Evolutionary conservation across 2,329 filamentous ascomycete genomes (phyloP), one percentile per base, ranked within the genome.

Genomic region (Aspergillus sp.): DNA sequence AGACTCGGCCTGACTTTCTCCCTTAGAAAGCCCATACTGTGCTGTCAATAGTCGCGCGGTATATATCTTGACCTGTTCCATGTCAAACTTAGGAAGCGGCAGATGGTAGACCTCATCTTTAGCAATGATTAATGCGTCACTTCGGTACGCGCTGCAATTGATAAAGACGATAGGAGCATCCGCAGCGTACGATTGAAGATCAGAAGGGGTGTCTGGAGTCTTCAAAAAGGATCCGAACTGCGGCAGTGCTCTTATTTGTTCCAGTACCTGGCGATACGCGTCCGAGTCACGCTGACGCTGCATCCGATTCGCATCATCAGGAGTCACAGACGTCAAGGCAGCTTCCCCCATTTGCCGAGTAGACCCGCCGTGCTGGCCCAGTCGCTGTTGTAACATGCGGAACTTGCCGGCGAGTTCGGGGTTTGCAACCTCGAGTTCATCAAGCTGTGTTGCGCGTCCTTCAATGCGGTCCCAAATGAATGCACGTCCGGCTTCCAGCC

Each of bases 381-480:
- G 6, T 21, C 48, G 48, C 29, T 50, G 48, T 19, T 50, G 48
- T 13, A 45, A 6, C 6, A 19, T 50, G 25, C 48, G 48, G 20
- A 50, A 50, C 16, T 19, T 50, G 3, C 32, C 48, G 3, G 48
- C 48, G 3, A 50, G 17, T 14, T 36, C 19, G 7, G 13, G 25
- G 10, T 50, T 17, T 13, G 17, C 31, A 11, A 14, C 16, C 23
- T 45, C 41, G 6, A 50, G 41, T 9, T 13, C 17, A 4, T 50
- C 41, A 13, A 50, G 41, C 21, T 45, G 48, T 5, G 48, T 45
- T n/a, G 41, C 11, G 10, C 42, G 25, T 23, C 31, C 42, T 13
- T 50, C 41, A 7, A 50, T 45, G 13, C 48, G 48, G 20, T 50
- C 48, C 48, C 48, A 50, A 41, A 50, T 50, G 29, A 50, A 50